phyloP scores from a whole-genome alignment of 176 grass and related monocot species.

The Pharus latifolius region DNA sequence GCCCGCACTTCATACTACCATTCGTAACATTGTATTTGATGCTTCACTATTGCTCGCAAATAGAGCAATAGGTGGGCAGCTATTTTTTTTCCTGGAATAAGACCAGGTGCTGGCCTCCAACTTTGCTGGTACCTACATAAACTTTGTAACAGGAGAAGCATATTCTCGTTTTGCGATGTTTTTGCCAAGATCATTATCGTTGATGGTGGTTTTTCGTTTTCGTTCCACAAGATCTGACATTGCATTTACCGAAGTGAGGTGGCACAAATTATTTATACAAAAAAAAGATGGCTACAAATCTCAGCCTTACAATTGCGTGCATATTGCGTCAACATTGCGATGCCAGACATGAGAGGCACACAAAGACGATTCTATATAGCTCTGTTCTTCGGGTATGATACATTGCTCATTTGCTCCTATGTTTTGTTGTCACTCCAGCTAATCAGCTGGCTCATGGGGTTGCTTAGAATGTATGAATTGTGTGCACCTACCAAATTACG shows the following conservation, averaged over 20 bases:
- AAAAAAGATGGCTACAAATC: too few species aligned
- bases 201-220: not conserved
- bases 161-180: not conserved
- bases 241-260: not conserved
- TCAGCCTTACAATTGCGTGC: too few species aligned
- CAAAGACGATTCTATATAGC: too few species aligned
- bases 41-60: constrained; percentile 3
- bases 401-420: too few species aligned
- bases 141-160: not conserved
- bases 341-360: too few species aligned
- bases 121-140: not conserved
- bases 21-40: constrained; percentile 17
- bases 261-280: not conserved
- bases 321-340: too few species aligned
- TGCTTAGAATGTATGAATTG: too few species aligned
- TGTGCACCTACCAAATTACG: too few species aligned
- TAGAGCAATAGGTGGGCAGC: not conserved
- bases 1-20: constrained; percentile 11
- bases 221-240: not conserved
- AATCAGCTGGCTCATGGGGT: too few species aligned
- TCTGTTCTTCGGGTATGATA: too few species aligned
- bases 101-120: not conserved
- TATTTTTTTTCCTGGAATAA: constrained; percentile 22
- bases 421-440: too few species aligned
- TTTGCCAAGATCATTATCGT: not conserved